These are phyloP conservation scores for Xylariomycetidae sp. DNA, from an alignment of 2,329 filamentous ascomycete species.

Conservation along the genomic window DNA sequence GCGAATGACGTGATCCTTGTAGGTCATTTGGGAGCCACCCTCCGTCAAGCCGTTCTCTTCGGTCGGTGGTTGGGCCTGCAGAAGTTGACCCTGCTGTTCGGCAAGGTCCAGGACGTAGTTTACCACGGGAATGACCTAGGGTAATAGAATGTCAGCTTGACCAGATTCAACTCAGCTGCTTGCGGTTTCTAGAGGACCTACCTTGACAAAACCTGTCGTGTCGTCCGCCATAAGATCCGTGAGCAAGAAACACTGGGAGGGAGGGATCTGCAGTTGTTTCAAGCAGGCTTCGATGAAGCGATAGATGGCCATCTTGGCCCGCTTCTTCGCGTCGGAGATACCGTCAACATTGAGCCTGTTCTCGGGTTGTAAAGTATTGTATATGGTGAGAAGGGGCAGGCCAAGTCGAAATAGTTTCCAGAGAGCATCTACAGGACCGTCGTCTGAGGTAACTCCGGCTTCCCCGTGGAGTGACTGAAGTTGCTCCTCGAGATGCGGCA, in stretches of 20 bases:
- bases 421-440: conserved; percentile 81
- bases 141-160: conserved; percentile 9
- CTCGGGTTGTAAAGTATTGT: conserved; percentile 73
- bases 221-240: conserved; percentile 88
- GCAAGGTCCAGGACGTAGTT: conserved; percentile 87
- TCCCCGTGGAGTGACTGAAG: conserved; percentile 65
- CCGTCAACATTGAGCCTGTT: conserved; percentile 64
- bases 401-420: conserved; percentile 85
- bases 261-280: conserved; percentile 70
- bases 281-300: conserved; percentile 89
- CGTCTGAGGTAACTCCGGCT: conserved; percentile 52
- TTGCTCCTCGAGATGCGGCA: conserved; percentile 75
- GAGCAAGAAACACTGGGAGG: conserved; percentile 84
- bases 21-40: conserved; percentile 63
- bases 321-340: conserved; percentile 59
- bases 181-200: too few relatives aligned
- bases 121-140: conserved; percentile 78
- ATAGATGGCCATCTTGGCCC: conserved; percentile 81
- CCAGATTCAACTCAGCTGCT: neutral
- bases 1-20: conserved; percentile 80
- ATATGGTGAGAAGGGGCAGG: conserved; percentile 78
- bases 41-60: conserved; percentile 44
- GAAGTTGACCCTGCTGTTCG: conserved; percentile 68
- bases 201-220: conserved; percentile 96
- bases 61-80: conserved; percentile 51